Evolutionary conservation across 192 early-diverging fungal genomes (phyloP).

Genomic region (Phycomyces blakesleeanus): DNA sequence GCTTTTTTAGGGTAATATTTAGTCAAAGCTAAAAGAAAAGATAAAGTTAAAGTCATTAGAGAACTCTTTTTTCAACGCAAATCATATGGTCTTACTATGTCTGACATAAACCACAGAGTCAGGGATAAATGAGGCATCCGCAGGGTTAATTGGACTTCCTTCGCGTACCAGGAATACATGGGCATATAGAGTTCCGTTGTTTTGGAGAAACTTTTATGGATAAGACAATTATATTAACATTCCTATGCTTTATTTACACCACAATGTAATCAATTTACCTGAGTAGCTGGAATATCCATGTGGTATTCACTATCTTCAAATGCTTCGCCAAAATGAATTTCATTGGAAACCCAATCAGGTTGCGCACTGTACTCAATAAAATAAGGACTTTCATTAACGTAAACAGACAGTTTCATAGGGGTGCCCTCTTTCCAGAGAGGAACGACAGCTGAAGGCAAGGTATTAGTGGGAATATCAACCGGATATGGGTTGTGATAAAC

Average conservation of each 20-base stretch:
- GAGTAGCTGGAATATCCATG: constrained; percentile 40
- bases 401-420: constrained; percentile 44
- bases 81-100: constrained; percentile 38
- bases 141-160: constrained; percentile 40
- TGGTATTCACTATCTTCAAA: constrained; percentile 39
- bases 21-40: constrained; percentile 40
- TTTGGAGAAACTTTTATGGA: constrained; percentile 40
- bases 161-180: constrained; percentile 55
- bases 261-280: constrained; percentile 26
- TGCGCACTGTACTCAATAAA: constrained; percentile 40
- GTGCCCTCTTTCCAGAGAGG: constrained; percentile 25
- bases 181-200: constrained; percentile 57
- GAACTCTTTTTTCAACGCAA: neutral
- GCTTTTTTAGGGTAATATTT: constrained; percentile 46
- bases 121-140: constrained; percentile 28
- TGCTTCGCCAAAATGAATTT: constrained; percentile 41
- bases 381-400: constrained; percentile 40
- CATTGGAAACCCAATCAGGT: constrained; percentile 38
- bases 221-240: neutral
- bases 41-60: neutral
- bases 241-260: neutral
- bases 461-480: neutral
- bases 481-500: constrained; percentile 27
- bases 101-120: constrained; percentile 45
- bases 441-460: constrained; percentile 15